Percentiles rank a stretch among this genome's conserved stretches.
Conservation (phyloP, 768 basidiomycete genomes). For the Hirschioporus abietinus region DNA sequence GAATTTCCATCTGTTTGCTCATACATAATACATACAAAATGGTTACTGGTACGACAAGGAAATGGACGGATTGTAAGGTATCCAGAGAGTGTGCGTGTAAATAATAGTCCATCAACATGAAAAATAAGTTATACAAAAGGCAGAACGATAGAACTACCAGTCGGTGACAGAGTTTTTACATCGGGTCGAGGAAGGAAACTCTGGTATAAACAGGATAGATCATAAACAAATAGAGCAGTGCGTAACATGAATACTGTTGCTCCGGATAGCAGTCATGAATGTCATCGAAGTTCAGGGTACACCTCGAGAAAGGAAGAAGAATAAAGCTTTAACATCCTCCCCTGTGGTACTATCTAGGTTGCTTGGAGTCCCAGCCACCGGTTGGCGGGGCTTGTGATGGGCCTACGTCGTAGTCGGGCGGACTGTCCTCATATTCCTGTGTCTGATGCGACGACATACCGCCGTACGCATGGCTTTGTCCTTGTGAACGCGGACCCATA, state of each 20-base stretch:
- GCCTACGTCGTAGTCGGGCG: slow-evolving; percentile 63
- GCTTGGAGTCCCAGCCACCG: slow-evolving; percentile 50
- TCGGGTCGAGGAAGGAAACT: not conserved
- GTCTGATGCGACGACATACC: slow-evolving; percentile 23
- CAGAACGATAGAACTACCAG: no score
- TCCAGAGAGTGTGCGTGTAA: not conserved
- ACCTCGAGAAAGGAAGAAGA: not conserved
- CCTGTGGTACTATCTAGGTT: not conserved
- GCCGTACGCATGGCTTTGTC: slow-evolving; percentile 32
- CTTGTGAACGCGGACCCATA: slow-evolving; percentile 33
- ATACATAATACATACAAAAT: not conserved
- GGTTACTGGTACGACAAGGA: not conserved
- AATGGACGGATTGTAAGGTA: not conserved
- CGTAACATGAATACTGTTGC: not conserved
- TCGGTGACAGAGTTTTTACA: not conserved
- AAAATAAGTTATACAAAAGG: not conserved
- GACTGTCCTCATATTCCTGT: slow-evolving; percentile 44
- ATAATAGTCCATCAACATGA: not conserved
- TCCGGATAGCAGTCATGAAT: slow-evolving; percentile 1
- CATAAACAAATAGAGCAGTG: not conserved
- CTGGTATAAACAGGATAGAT: not conserved
- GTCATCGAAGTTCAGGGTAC: not conserved
- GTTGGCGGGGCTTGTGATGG: slow-evolving; percentile 31
- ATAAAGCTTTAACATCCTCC: not conserved
- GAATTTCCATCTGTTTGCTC: not conserved